Base-by-base conservation (phyloP, 75 land plant species). In the Cupressus sempervirens region DNA sequence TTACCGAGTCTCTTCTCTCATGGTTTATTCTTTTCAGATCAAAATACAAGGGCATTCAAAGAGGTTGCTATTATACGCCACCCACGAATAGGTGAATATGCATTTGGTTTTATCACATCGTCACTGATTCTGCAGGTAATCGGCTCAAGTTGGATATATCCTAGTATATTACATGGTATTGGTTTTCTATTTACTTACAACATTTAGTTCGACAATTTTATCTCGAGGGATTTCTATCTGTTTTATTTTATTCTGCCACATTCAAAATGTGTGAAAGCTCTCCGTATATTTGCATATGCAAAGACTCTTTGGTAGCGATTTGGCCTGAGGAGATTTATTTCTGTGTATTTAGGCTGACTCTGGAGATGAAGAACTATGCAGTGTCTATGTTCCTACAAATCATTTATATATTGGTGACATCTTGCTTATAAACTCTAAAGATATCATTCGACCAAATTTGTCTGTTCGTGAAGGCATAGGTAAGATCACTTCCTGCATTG, bases 401-500 rank as follows among this genome's bases (percentile, higher is more conserved):
- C 97, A 95, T 87, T 88, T 95, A 65, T 94, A 95, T 76, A 91
- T 94, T 84, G 96, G 96, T 34, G 97, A 95, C 87, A 91, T 95
- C 72, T 88, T 94, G 50, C 89, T 94, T 32, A 88, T 95, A 30
- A 95, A 91, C 76, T 88, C 94, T 15, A 90, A 89, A 65, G 96
- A 95, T 6, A 88, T 95, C 40, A 93, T 95, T 81, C 88, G 97
- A 83, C 97, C 96, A 18, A 93, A 91, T 70, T 84, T 95, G 23
- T 94, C 94, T 73, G 92, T 95, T 76, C 91, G 94, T 32, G 97
- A 95, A 89, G 96, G 96, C 79, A 95, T 95, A 87, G 96, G 97
- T 95, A 82, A 50, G 86, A 79, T 84, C 56, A 13, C 35, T 58
- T 12, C 13, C 35, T 72, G 34, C 74, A 62, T 62, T 72, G 35